Base-by-base conservation (phyloP, 2,329 filamentous ascomycete species). In the Simplicillium aogashimaense region DNA sequence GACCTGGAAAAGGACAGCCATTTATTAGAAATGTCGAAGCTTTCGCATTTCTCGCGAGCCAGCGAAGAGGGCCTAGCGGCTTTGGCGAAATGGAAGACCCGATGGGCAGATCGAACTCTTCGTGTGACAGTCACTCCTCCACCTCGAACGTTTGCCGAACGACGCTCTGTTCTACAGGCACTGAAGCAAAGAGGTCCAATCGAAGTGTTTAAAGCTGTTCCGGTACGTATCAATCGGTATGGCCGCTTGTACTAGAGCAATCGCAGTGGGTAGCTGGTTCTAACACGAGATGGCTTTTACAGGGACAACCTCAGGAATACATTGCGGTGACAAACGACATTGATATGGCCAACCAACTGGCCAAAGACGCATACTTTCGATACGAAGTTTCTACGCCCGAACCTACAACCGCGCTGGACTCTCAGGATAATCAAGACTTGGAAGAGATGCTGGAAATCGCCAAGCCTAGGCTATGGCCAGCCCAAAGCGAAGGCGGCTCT, bases 161-260 rank as follows among this genome's bases (percentile, higher is more conserved):
- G 74, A 7, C 70, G 73, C 17, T 72, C 72, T 7, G 62, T 78
- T 15, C 57, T 78, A 29, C 66, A 68, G 34, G 62, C 67, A 20
- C 58, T 78, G 16, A 65, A 74, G 54, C 60, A 63, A 40, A 59
- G 69, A 47, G 69, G 67, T 41, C 55, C 60, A 2, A 63, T 77
- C 35, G 69, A 77, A 32, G 59, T 69, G 29, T 78, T 78, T 53
- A 71, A 67, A 56, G 20, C 20, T 6, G 20, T 25, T 25, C 20
- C 20, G 9, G 20, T 25, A 25, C 20, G 20, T 25, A 25, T 25
- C 20, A 25, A 9, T 25, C 6, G 20, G 20, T 9, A 5, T 25
- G 9, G 6, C 20, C 9, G 20, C 20, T 9, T 25, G 20, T 25
- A 9, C 6, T 9, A 25, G 20, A 9, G 20, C 9, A 25, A 25